A percentile compares a stretch with the other conserved stretches of the same genome.
These are phyloP conservation scores for Saxophila tyrrhenica DNA, from an alignment of 495 filamentous ascomycete species.

Conservation along the genomic window DNA sequence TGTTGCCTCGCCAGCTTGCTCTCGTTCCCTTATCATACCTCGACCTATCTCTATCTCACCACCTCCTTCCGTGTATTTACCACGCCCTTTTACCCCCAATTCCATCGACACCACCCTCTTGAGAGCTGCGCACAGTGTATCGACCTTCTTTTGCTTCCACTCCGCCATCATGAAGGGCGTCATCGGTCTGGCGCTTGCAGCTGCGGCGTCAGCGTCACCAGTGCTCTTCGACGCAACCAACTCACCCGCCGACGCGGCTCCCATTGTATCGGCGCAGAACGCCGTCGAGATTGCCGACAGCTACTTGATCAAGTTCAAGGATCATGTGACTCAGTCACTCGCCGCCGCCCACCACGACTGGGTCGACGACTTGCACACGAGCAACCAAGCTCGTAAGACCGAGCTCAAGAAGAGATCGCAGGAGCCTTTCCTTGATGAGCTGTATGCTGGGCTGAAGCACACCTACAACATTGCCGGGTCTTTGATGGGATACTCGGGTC, in stretches of 20 bases:
- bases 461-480: slow-evolving; percentile 81
- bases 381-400: slow-evolving; percentile 44
- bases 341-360: slow-evolving; percentile 75
- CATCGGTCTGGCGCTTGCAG: slow-evolving; percentile 51
- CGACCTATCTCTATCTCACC: background rate
- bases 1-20: slow-evolving; percentile 1
- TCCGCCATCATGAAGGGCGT: slow-evolving; percentile 61
- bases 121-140: background rate
- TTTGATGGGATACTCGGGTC: slow-evolving; percentile 84
- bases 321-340: slow-evolving; percentile 60
- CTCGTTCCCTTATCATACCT: background rate
- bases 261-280: slow-evolving; percentile 70
- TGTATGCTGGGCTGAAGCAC: slow-evolving; percentile 82
- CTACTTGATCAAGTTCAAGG: slow-evolving; percentile 98
- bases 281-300: slow-evolving; percentile 73
- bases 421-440: slow-evolving; percentile 54
- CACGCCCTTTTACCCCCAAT: background rate
- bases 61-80: background rate
- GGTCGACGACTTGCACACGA: slow-evolving; percentile 73
- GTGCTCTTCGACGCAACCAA: slow-evolving; percentile 62
- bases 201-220: slow-evolving; percentile 63
- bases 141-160: background rate
- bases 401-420: slow-evolving; percentile 87
- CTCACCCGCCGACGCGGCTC: slow-evolving; percentile 67
- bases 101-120: background rate